Evolutionary conservation across 2,329 filamentous ascomycete species (phyloP).

Genomic region (Aspergillus fijiensis): DNA sequence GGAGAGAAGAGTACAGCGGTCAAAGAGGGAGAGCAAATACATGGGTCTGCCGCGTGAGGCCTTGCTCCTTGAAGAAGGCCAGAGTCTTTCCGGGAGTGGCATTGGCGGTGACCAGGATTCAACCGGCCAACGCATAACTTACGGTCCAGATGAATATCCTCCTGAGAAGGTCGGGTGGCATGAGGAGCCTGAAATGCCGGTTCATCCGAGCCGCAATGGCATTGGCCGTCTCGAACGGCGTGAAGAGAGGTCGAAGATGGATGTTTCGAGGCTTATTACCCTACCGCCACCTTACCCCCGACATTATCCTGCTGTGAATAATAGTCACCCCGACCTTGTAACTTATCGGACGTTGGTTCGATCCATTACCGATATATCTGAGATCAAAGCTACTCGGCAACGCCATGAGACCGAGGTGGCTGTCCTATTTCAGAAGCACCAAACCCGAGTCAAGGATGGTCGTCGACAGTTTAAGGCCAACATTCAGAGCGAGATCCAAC

Average conservation of each 20-base stretch:
- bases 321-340: conserved; percentile 86
- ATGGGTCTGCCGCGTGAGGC: conserved; percentile 85
- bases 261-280: conserved; percentile 89
- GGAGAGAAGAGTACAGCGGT: conserved; percentile 67
- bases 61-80: conserved; percentile 63
- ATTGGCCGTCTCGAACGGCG: conserved; percentile 18
- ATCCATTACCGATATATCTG: conserved; percentile 68
- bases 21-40: conserved; percentile 90
- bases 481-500: conserved; percentile 74
- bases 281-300: conserved; percentile 91
- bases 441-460: conserved; percentile 56
- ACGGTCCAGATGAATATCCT: conserved; percentile 61
- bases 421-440: conserved; percentile 54
- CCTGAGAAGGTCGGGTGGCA: conserved; percentile 64
- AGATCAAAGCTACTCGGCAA: conserved; percentile 66
- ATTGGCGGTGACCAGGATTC: conserved; percentile 24
- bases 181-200: conserved; percentile 39
- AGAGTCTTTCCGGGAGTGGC: conserved; percentile 25
- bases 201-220: conserved; percentile 18
- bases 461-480: conserved; percentile 68
- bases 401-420: conserved; percentile 52
- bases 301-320: conserved; percentile 93
- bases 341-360: conserved; percentile 73
- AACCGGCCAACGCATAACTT: conserved; percentile 30
- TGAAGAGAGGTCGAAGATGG: conserved; percentile 59